phyloP scores from a whole-genome alignment of 176 grass and related monocot species.

The Musa acuminata region DNA sequence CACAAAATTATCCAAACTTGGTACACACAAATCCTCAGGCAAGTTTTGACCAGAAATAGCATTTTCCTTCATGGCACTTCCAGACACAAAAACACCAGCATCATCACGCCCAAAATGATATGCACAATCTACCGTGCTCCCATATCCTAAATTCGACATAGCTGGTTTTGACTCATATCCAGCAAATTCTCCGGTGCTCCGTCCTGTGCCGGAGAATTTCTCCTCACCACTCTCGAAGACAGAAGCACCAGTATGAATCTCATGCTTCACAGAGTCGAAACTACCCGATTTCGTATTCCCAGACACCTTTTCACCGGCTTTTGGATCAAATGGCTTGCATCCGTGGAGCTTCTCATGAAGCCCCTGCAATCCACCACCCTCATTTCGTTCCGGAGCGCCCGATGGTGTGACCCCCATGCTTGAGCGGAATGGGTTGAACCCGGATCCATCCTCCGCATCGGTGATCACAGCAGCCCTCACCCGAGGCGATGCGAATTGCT shows the following conservation, averaged over 20 bases:
- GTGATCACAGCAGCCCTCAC: constrained; percentile 5
- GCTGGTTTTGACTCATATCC: neutral
- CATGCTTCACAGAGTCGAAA: neutral
- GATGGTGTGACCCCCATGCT: neutral
- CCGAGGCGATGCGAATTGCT: constrained; percentile 3
- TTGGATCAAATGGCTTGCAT: neutral
- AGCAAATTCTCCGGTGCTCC: neutral
- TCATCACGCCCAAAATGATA: neutral
- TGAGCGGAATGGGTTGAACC: constrained; percentile 10
- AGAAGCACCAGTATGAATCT: neutral
- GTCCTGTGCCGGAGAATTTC: neutral
- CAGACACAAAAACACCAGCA: neutral
- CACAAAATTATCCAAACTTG: neutral
- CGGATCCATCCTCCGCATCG: neutral
- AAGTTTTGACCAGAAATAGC: neutral
- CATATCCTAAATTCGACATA: neutral
- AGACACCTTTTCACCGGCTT: neutral
- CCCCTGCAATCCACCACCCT: neutral
- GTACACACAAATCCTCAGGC: neutral
- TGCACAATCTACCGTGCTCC: neutral
- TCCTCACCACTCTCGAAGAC: neutral
- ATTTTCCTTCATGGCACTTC: neutral
- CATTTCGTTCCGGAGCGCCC: neutral
- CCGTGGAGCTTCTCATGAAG: neutral
- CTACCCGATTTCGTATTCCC: neutral